Base-by-base conservation (phyloP, 2,329 filamentous ascomycete genomes). In the Endocalyx cinctus region DNA sequence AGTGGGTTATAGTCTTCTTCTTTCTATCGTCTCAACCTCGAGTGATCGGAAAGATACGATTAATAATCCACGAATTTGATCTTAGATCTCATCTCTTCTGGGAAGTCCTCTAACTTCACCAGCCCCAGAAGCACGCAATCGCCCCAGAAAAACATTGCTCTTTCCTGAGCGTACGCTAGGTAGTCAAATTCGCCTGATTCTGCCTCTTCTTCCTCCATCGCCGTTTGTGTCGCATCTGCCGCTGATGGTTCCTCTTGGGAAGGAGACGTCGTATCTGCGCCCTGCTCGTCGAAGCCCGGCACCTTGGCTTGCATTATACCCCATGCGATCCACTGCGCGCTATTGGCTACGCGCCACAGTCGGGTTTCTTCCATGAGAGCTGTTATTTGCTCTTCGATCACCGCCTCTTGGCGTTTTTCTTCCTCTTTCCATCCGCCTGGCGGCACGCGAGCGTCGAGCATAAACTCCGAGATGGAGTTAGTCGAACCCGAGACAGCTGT, bases 221-320 rank as follows among this genome's bases (percentile, higher is more conserved):
- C 33, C 18, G 27, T 34, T 7, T 38, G 28, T 12, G 40, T 40
- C 13, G 33, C 35, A 14, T 26, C 34, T 16, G 18, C 53, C 16
- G 30, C 45, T n/a, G n/a, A n/a, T n/a, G n/a, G n/a, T n/a, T n/a
- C n/a, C n/a, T n/a, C n/a, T n/a, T n/a, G n/a, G n/a, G n/a, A n/a
- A n/a, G n/a, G n/a, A n/a, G n/a, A n/a, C 14, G 50, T 53, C 18
- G 58, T 56, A 8, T 46, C 54, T 2, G 46, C 48, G 11, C 60
- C 63, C 22, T 68, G 66, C 12, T 64, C 62, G 13, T 82, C 77
- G 55, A 90, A 69, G 0, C 81, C 86, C 0, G 86, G 80, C 2
- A 94, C 72, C 56, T 92, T 89, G 29, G 92, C 90, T 63, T 98
- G 92, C 32, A 98, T 84, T 41, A 97, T 87, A 16, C 92, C 92